These are phyloP conservation scores for Monotropa hypopitys DNA, from an alignment of 179 eudicot genomes.

Conservation along the genomic window DNA sequence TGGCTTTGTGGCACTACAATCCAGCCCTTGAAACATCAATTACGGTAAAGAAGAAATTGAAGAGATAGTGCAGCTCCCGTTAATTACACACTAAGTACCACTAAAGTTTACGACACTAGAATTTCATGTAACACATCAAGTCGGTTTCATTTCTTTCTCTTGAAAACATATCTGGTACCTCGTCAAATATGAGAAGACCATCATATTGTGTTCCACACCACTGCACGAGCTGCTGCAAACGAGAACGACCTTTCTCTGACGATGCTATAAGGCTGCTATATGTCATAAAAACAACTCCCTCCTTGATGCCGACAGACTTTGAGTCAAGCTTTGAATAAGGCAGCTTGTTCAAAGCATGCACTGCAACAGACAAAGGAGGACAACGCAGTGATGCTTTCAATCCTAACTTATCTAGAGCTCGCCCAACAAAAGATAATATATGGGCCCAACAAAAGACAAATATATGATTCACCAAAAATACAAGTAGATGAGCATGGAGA, in stretches of 20 bases:
- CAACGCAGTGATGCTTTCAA: neutral
- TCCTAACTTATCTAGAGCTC: neutral
- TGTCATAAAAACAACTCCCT: conserved; percentile 92
- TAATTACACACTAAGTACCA: neutral
- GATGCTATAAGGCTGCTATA: conserved; percentile 98
- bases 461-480: neutral
- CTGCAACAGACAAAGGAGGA: conserved; percentile 38
- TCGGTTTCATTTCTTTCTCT: conserved; percentile 5
- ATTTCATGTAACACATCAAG: neutral
- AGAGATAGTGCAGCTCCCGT: neutral
- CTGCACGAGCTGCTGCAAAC: conserved; percentile 88
- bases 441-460: no score
- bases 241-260: conserved; percentile 91
- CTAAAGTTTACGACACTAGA: neutral
- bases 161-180: conserved; percentile 35
- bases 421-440: neutral
- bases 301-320: conserved; percentile 74
- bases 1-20: conserved; percentile 91
- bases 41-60: neutral
- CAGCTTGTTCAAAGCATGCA: conserved; percentile 92
- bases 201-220: conserved; percentile 84
- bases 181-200: conserved; percentile 92
- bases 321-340: conserved; percentile 96
- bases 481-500: neutral
- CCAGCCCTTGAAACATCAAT: conserved; percentile 9